A percentile compares a stretch with the other conserved stretches of the same genome.
Evolutionary conservation across 495 filamentous ascomycete genomes (phyloP).

Genomic region (Penicilliopsis zonata): DNA sequence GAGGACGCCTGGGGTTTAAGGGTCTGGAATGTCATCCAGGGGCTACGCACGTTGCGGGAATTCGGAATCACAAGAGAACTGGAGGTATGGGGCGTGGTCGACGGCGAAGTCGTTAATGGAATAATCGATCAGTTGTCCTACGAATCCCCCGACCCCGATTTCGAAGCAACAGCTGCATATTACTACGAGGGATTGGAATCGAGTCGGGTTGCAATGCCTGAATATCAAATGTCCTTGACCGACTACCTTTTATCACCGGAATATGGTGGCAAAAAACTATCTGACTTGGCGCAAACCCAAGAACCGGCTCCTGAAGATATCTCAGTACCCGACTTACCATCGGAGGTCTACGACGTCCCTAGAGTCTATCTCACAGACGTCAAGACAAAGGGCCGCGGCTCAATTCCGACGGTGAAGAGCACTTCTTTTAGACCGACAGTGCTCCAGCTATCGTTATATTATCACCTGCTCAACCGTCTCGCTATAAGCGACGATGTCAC

Average conservation of each 20-base stretch:
- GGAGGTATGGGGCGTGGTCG: slow-evolving; percentile 82
- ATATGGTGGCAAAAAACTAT: slow-evolving; percentile 23
- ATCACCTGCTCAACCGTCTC: slow-evolving; percentile 67
- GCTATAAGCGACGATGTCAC: slow-evolving; percentile 57
- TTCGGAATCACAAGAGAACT: slow-evolving; percentile 79
- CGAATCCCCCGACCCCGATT: slow-evolving; percentile 55
- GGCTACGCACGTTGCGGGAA: slow-evolving; percentile 61
- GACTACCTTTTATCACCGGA: slow-evolving; percentile 35
- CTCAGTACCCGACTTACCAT: slow-evolving; percentile 6
- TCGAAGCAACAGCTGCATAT: slow-evolving; percentile 41
- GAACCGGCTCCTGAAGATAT: slow-evolving; percentile 2
- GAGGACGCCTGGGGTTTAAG: slow-evolving; percentile 76
- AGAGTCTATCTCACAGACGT: slow-evolving; percentile 73
- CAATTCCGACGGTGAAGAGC: slow-evolving; percentile 47
- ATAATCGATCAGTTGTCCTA: slow-evolving; percentile 82
- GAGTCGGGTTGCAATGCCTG: slow-evolving; percentile 23
- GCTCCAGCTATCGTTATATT: slow-evolving; percentile 86
- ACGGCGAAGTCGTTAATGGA: slow-evolving; percentile 76
- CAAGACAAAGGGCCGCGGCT: slow-evolving; percentile 61
- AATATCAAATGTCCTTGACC: slow-evolving; percentile 43
- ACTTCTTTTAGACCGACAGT: slow-evolving; percentile 62
- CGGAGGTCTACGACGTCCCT: slow-evolving; percentile 16
- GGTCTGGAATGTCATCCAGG: slow-evolving; percentile 89
- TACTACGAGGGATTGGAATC: slow-evolving; percentile 24
- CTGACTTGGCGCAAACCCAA: slow-evolving; percentile 12